Evolutionary conservation across 352 stramenopile species (phyloP).

Genomic region (Globisporangium megalacanthum): DNA sequence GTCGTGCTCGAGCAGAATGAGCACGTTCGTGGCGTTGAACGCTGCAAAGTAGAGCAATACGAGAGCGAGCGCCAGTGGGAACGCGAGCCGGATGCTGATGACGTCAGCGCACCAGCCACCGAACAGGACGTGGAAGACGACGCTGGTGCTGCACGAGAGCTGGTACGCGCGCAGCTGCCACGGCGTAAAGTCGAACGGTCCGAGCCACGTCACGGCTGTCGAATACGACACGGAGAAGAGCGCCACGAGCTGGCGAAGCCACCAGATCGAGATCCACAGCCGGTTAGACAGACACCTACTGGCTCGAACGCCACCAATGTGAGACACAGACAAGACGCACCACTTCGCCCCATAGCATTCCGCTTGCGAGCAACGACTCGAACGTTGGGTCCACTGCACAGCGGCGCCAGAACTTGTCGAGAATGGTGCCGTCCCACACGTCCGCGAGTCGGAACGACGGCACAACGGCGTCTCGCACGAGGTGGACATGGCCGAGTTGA

Average conservation of each 20-base stretch:
- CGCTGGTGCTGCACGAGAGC: constrained; percentile 28
- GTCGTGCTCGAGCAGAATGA: constrained; percentile 45
- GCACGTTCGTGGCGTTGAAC: constrained; percentile 57
- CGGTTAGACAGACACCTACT: no score
- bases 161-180: constrained; percentile 41
- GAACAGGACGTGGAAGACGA: constrained; percentile 34
- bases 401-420: constrained; percentile 18
- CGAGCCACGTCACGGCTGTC: constrained; percentile 37
- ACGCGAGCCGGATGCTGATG: constrained; percentile 23
- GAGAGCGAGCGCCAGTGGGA: constrained; percentile 25
- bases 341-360: constrained; percentile 33
- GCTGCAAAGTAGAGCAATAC: constrained; percentile 34
- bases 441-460: constrained; percentile 8
- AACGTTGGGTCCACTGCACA: constrained; percentile 26
- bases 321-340: constrained; percentile 9
- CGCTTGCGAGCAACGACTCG: constrained; percentile 17
- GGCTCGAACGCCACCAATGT: background rate
- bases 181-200: constrained; percentile 39
- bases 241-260: constrained; percentile 26
- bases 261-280: no score
- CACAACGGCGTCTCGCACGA: background rate
- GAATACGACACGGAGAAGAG: constrained; percentile 45
- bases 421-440: constrained; percentile 16
- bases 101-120: constrained; percentile 19
- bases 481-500: constrained; percentile 3